Conservation (phyloP, 1,139 yeast species). For the Nadsonia starkeyi-henricii region DNA sequence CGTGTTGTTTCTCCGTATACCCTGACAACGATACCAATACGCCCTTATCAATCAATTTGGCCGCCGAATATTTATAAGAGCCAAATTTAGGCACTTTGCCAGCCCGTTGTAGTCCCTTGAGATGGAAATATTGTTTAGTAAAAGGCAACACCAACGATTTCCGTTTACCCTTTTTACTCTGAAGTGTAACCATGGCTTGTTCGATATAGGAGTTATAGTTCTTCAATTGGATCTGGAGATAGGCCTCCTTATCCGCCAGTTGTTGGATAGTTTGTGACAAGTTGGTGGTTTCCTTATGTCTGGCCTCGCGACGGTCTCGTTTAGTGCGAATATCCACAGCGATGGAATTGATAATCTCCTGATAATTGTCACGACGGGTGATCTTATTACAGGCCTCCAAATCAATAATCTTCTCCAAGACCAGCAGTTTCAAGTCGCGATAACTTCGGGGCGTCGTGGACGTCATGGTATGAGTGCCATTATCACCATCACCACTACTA, state of each 20-base stretch:
- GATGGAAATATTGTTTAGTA: slow-evolving; percentile 68
- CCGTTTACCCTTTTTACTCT: slow-evolving; percentile 37
- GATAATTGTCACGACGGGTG: slow-evolving; percentile 59
- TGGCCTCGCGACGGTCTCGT: slow-evolving; percentile 48
- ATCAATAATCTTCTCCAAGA: slow-evolving; percentile 63
- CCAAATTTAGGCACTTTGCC: slow-evolving; percentile 69
- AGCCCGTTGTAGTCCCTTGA: slow-evolving; percentile 51
- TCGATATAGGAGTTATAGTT: slow-evolving; percentile 64
- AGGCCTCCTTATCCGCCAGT: slow-evolving; percentile 46
- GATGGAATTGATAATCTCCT: slow-evolving; percentile 65
- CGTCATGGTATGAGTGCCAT: not conserved
- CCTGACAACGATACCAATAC: slow-evolving; percentile 44
- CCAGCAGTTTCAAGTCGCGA: slow-evolving; percentile 62
- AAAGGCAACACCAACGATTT: slow-evolving; percentile 44
- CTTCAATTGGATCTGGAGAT: slow-evolving; percentile 44
- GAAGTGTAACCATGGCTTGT: slow-evolving; percentile 47
- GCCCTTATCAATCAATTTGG: slow-evolving; percentile 61
- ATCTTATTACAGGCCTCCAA: slow-evolving; percentile 58
- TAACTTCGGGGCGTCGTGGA: slow-evolving; percentile 23
- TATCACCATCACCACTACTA: slow-evolving; percentile 2
- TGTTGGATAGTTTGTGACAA: slow-evolving; percentile 48
- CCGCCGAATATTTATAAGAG: slow-evolving; percentile 68
- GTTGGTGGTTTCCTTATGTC: slow-evolving; percentile 47
- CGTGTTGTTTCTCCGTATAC: slow-evolving; percentile 36
- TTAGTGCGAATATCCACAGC: slow-evolving; percentile 77